Base-by-base conservation (phyloP, 1,284 basidiomycete species). In the Austroboletus novae-zelandiae region DNA sequence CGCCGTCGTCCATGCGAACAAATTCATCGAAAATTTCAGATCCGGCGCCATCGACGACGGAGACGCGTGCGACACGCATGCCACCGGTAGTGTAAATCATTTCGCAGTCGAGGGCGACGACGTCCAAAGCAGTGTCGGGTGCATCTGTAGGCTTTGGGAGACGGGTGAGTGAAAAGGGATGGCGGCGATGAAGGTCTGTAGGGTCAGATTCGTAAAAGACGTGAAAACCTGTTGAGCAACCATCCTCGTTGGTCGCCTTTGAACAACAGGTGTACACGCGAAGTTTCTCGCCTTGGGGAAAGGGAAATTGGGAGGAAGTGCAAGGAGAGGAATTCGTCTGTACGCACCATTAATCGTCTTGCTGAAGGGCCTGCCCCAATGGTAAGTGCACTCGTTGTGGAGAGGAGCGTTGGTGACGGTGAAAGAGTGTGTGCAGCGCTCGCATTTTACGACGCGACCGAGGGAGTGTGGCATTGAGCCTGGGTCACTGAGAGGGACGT, bases 31-130 rank as follows among this genome's bases (percentile, higher is more conserved):
- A 85, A 1, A 96, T 76, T 48, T 82, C 73, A 18, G 73, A 70
- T 1, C 91, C 93, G 1, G 77, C 67, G 9, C 84, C 83, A 60
- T 94, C 87, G 2, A 97, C 83, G 5, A 94, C 80, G 0, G 94
- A 95, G 1, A 95, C 84, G 7, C 94, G 81, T 5, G 92, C 94
- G 8, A 95, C 81, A 23, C 86, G 83, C 75, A 91, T 82, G 0
- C 94, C 94, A 6, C 87, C 88, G 0, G 93, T 94, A 0, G 91
- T 91, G 70, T 92, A 94, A 25, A 95, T 79, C 89, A 97, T 93
- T 68, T 98, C 94, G 65, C 90, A 95, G 67, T 96, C 94, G 45
- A 96, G 71, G 0, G 89, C 90, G 7, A 86, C 87, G 2, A 94
- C 80, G 47, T 91, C 89, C 30, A 90, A 68, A 3, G 77, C 71